Base-by-base conservation (phyloP, 2,329 filamentous ascomycete genomes). In the Apiospora marii region DNA sequence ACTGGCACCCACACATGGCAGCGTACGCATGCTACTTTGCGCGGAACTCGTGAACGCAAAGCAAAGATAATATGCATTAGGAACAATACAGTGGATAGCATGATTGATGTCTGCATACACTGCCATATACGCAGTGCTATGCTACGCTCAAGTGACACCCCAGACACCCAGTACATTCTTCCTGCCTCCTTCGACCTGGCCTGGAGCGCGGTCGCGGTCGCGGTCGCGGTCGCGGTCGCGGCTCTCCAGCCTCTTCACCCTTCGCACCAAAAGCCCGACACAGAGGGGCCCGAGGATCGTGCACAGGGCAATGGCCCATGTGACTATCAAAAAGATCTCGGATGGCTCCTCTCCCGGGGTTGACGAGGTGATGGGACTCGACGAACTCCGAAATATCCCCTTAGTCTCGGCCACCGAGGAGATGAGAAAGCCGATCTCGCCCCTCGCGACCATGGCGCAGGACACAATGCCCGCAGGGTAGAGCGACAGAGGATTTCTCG, bases 381-480 rank as follows among this genome's bases (percentile, higher is more conserved):
- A 76, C 3, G 73, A 44, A 7, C 67, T 69, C 3, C 73, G 74
- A 69, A 88, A 88, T 19, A 87, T 80, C 0, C 84, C 83, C 1
- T 85, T 83, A 67, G 83, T 86, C 76, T 93, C 87, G 0, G 92
- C 92, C 0, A 95, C 80, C 0, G 91, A 90, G 0, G 91, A 91
- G 74, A 96, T 94, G 61, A 96, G 80, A 74, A 94, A 94, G 0
- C 93, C 93, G 46, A 96, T 94, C 79, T 96, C 93, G 0, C 93
- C 93, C n/a, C 93, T 86, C 0, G 93, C 90, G 0, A 92, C 88
- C 93, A 96, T 96, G 3, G 85, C 87, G 24, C 88, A 84, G 0
- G 91, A 91, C 0, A 95, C 82, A 3, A 95, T 90, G 0, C 87
- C 85, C 0, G 90, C 87, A 0, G 93, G 92, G 74, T 94, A 92